Base-by-base conservation (phyloP, 768 basidiomycete species). In the Mycena capillaripes region DNA sequence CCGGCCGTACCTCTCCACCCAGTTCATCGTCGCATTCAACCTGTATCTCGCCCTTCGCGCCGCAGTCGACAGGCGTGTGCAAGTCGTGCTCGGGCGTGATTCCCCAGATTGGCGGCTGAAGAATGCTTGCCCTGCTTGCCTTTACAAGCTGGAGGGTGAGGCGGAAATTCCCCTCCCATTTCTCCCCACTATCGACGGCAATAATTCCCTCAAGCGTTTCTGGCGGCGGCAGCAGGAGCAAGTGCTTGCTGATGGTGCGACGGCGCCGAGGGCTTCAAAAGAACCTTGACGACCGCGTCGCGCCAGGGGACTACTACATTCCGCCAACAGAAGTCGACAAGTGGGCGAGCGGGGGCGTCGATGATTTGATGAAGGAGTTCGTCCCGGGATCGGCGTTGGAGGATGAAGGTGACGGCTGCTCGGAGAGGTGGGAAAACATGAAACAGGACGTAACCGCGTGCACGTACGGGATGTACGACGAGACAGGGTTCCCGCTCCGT, bases 91-190 rank as follows among this genome's bases (percentile, higher is more conserved):
- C 25, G 78, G 78, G 0, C 74, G 78, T 0, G 73, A 82, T 55
- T 46, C 56, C 1, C 76, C 80, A 0, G 55, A 84, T 38, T 87
- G 83, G 82, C 69, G 78, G 4, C 78, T 81, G 0, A 30, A 74
- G 36, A 77, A 85, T 64, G 71, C 78, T 0, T 87, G 86, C 70
- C 81, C 81, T 0, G 68, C 83, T 1, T 86, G 86, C 69, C 66
- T 62, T 17, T 84, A 85, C 58, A 73, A 81, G 78, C 72, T 84
- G 14, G 46, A 80, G 42, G 80, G 74, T 32, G 81, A 86, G 63
- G 76, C 77, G 0, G 27, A 69, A 0, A 76, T 85, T 0, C 11
- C 34, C 10, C 81, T 76, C 38, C 7, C 56, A 1, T 23, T 78
- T 11, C 67, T 85, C 50, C 30, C 75, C 10, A 75, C 74, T 17